Percentiles rank a stretch among this genome's conserved stretches.
Conservation (phyloP, 139 green algal species). For the Chlorella sp. region DNA sequence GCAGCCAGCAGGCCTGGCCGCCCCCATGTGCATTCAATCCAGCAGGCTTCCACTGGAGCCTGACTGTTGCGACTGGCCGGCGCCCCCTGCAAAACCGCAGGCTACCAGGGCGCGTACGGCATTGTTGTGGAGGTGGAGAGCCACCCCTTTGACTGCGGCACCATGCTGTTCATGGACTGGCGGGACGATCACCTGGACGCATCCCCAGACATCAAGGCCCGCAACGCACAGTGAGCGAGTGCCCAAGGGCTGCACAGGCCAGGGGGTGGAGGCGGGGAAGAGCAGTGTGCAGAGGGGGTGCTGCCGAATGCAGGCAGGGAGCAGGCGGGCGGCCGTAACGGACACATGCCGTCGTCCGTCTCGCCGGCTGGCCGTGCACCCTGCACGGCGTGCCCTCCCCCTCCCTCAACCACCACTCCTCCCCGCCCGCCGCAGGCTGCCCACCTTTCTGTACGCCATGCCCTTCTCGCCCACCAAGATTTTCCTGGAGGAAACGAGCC, state of each 20-base stretch:
- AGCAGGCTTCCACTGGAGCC: no score
- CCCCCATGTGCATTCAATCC: no score
- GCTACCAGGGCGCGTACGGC: constrained; percentile 93
- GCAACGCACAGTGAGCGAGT: constrained; percentile 41
- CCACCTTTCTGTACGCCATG: constrained; percentile 99
- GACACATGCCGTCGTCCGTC: no score
- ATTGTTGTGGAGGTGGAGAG: constrained; percentile 75
- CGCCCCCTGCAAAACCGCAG: no score
- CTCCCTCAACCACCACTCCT: background rate
- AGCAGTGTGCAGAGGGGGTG: background rate
- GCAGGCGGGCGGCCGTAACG: no score
- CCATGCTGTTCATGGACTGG: constrained; percentile 99
- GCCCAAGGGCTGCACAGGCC: background rate
- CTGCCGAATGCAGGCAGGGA: background rate
- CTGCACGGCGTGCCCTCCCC: no score
- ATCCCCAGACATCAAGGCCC: constrained; percentile 62
- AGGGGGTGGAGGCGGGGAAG: no score
- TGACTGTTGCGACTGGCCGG: no score
- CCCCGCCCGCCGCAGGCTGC: constrained; percentile 54
- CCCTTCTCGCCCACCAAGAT: constrained; percentile 90
- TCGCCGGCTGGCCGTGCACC: no score
- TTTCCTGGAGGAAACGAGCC: constrained; percentile 95
- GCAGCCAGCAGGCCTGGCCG: no score
- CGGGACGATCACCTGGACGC: constrained; percentile 85
- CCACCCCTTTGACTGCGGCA: constrained; percentile 92